Conservation (phyloP, 1,139 yeast species). For the Saccharomycopsis crataegensis region DNA sequence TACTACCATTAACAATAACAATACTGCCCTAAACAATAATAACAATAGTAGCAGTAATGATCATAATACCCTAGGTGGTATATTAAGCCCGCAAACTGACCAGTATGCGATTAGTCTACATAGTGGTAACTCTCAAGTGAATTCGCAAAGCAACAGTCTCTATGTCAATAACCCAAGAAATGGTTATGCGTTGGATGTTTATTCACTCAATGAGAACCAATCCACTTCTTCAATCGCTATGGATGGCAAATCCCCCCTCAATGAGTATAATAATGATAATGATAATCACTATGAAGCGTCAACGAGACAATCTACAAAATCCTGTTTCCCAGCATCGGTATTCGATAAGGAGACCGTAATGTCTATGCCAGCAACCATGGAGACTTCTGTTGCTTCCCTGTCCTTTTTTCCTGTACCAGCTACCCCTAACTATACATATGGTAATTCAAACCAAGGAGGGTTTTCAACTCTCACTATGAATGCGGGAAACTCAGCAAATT, state of each 20-base stretch:
- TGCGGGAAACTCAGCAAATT: neutral
- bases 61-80: neutral
- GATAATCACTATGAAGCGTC: neutral
- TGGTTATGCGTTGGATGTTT: slow-evolving; percentile 13
- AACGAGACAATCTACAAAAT: slow-evolving; percentile 8
- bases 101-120: neutral
- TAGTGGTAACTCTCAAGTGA: neutral
- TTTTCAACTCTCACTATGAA: neutral
- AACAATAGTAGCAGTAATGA: neutral
- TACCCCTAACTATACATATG: slow-evolving; percentile 8
- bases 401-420: slow-evolving; percentile 6
- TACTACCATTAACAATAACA: slow-evolving; percentile 6
- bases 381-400: slow-evolving; percentile 16
- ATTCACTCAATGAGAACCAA: slow-evolving; percentile 7
- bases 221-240: neutral
- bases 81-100: neutral
- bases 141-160: neutral
- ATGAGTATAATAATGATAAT: neutral
- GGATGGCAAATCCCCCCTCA: neutral
- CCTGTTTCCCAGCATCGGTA: slow-evolving; percentile 7
- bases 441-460: slow-evolving; percentile 1
- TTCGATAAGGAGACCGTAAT: slow-evolving; percentile 9
- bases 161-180: slow-evolving; percentile 8
- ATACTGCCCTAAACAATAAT: neutral
- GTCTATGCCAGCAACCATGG: slow-evolving; percentile 13